phyloP scores from a whole-genome alignment of 306 rosid genomes.

The Cercis canadensis region DNA sequence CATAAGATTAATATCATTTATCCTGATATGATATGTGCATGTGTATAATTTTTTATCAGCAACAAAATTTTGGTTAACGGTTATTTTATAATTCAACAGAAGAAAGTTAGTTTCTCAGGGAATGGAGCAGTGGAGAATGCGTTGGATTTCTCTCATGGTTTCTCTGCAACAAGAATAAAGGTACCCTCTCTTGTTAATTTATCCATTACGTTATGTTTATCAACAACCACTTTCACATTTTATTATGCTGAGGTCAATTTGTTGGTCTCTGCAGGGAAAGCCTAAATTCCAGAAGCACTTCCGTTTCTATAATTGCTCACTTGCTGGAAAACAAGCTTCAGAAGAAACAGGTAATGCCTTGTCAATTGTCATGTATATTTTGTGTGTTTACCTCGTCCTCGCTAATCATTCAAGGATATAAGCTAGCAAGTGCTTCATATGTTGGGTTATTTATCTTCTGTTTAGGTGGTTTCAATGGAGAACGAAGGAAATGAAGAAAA shows the following conservation, averaged over 20 bases:
- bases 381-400: too few relatives aligned
- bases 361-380: neutral
- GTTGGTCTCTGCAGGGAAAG: conserved; percentile 54
- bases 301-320: conserved; percentile 51
- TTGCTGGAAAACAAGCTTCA: conserved; percentile 58
- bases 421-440: conserved; percentile 20
- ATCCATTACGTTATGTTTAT: conserved; percentile 17
- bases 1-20: conserved; percentile 18
- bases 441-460: conserved; percentile 27
- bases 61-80: conserved; percentile 1
- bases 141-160: conserved; percentile 57
- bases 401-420: conserved; percentile 3
- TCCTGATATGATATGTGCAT: too few relatives aligned
- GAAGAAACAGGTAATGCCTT: conserved; percentile 58
- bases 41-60: neutral
- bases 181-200: conserved; percentile 35
- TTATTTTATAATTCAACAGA: conserved; percentile 45
- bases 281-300: conserved; percentile 56
- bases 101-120: conserved; percentile 46
- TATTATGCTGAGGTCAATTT: conserved; percentile 10
- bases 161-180: conserved; percentile 68
- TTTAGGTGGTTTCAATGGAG: conserved; percentile 56
- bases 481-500: conserved; percentile 47
- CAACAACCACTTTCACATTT: neutral
- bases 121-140: conserved; percentile 60